These are phyloP conservation scores for Pseudonectria buxi DNA, from an alignment of 2,329 filamentous ascomycete genomes.

Conservation along the genomic window DNA sequence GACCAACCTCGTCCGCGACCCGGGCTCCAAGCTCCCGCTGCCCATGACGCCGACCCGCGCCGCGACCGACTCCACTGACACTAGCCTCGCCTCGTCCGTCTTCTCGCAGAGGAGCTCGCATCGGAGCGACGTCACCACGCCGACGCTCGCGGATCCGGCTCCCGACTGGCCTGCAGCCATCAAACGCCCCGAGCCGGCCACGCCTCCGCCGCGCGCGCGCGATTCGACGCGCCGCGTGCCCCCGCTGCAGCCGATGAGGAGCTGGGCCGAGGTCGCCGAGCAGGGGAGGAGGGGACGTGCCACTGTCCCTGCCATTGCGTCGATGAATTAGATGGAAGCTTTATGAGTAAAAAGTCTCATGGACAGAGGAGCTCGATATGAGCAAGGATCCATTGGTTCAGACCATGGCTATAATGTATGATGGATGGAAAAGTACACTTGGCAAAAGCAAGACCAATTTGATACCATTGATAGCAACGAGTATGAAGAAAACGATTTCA, in stretches of 20 bases:
- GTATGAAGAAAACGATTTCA: too few species aligned
- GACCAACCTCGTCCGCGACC: conserved; percentile 28
- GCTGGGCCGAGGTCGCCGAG: conserved; percentile 35
- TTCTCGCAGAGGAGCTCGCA: conserved; percentile 33
- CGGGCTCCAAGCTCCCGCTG: conserved; percentile 33
- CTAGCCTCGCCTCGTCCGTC: conserved; percentile 36
- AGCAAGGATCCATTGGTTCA: too few species aligned
- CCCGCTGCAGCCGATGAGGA: conserved; percentile 29
- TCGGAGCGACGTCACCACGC: conserved; percentile 25
- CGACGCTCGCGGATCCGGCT: conserved; percentile 23
- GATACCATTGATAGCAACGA: too few species aligned
- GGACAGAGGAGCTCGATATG: too few species aligned
- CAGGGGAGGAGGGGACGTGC: conserved; percentile 12
- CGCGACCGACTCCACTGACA: conserved; percentile 35
- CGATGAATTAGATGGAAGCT: too few species aligned
- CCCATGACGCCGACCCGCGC: conserved; percentile 32
- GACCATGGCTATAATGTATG: too few species aligned
- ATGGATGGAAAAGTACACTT: too few species aligned
- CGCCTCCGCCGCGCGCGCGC: conserved; percentile 2
- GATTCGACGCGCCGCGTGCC: conserved; percentile 19
- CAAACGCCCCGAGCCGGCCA: too few species aligned
- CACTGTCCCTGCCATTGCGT: not conserved
- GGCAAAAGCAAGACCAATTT: too few species aligned
- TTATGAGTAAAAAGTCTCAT: too few species aligned
- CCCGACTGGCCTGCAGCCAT: too few species aligned